Base-by-base conservation (phyloP, 2,329 filamentous ascomycete genomes). In the Dothideomycetidae sp. region DNA sequence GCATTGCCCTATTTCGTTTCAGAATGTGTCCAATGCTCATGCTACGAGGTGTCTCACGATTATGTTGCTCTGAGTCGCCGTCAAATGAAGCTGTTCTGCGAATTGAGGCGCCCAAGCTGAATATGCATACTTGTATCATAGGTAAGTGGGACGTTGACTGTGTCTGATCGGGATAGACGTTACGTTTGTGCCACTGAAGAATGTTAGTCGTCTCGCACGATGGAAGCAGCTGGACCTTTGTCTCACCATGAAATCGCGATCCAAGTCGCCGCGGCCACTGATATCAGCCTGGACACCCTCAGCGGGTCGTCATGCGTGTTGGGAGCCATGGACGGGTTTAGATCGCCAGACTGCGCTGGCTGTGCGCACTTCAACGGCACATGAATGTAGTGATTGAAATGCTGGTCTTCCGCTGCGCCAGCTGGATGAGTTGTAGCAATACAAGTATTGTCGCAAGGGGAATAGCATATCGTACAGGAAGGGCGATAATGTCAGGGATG, bases 91-190 rank as follows among this genome's bases (percentile, higher is more conserved):
- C 49, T 73, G 77, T 52, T 92, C 78, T 34, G 86, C 85, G 54
- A 94, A 94, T 60, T 94, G 86, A 13, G 90, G 90, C 10, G 83
- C 85, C 86, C 90, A 98, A 60, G 88, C 88, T 39, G 85, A 94
- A 61, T 94, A 98, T 54, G 86, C 88, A 73, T 98, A 96, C 84
- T 94, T 53, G 34, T 42, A 28, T 36, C 11, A 23, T 35, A 42
- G 57, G 41, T 9, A 42, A n/a, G n/a, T n/a, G n/a, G 29, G 16
- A 28, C 10, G 3, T 13, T 10, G 5, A 18, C 16, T 28, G 13
- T n/a, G 1, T 34, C 5, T 28, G 12, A 21, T 30, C 21, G 5
- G 28, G 10, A 14, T 33, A 23, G 39, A 32, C 60, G 75, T 52
- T 61, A 92, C 85, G 59, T 94, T 94, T 45, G 86, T 93, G 43